Evolutionary conservation across 257 asterid genomes (phyloP).

Genomic region (Leptodermis oblonga): DNA sequence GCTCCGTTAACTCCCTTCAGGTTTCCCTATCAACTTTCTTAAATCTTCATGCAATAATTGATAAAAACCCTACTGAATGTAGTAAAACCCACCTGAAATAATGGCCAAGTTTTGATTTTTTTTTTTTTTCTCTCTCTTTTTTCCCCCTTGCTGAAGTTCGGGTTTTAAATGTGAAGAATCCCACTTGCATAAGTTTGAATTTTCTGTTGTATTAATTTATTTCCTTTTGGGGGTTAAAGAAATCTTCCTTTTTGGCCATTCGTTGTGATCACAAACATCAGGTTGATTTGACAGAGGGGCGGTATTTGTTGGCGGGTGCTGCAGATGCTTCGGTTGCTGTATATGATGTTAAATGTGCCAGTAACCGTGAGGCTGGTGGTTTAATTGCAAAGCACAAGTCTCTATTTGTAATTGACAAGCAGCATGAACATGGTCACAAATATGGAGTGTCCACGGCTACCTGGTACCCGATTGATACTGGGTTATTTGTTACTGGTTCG

Average conservation of each 20-base stretch:
- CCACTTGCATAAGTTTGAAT: not conserved
- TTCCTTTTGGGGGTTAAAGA: constrained; percentile 21
- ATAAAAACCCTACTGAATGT: not conserved
- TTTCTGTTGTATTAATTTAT: constrained; percentile 21
- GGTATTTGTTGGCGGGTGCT: constrained; percentile 83
- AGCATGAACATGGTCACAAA: constrained; percentile 79
- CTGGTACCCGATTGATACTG: constrained; percentile 98
- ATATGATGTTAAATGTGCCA: constrained; percentile 77
- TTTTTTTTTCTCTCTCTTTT: too few relatives aligned
- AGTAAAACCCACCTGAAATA: not conserved
- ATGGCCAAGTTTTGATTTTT: not conserved
- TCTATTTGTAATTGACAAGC: constrained; percentile 65
- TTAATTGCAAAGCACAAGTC: constrained; percentile 72
- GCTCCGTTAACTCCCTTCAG: constrained; percentile 89
- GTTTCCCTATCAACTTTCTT: constrained; percentile 27
- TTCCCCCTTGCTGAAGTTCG: too few relatives aligned
- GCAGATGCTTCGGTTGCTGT: constrained; percentile 90
- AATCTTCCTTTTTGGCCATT: constrained; percentile 32
- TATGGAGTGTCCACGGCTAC: constrained; percentile 77
- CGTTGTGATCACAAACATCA: constrained; percentile 60
- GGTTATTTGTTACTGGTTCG: constrained; percentile 90
- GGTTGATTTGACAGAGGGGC: constrained; percentile 99
- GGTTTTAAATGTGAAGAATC: too few relatives aligned
- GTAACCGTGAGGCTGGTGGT: constrained; percentile 54
- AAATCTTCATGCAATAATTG: not conserved